Percentiles rank a stretch among this genome's conserved stretches.
Conservation (phyloP, 2,329 filamentous ascomycete species). For the Onygenales sp. region DNA sequence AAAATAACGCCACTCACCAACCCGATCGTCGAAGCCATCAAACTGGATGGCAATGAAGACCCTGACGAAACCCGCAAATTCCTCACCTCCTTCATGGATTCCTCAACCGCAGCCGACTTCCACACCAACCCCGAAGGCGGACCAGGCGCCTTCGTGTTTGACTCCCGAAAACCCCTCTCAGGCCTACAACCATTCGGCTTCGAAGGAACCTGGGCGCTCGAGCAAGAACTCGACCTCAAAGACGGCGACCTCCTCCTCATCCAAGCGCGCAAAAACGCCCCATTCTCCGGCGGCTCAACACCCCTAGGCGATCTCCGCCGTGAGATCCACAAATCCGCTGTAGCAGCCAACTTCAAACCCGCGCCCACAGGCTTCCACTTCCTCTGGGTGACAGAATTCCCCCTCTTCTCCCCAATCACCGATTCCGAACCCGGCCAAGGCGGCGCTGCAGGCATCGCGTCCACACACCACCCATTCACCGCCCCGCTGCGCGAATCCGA, state of each 20-base stretch:
- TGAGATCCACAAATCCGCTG: conserved; percentile 58
- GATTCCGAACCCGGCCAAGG: conserved; percentile 68
- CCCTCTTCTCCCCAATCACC: conserved; percentile 70
- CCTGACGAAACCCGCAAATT: conserved; percentile 51
- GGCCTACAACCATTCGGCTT: conserved; percentile 73
- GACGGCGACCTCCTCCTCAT: conserved; percentile 73
- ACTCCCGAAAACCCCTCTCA: conserved; percentile 61
- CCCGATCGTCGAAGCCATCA: conserved; percentile 67
- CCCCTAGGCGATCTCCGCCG: conserved; percentile 62
- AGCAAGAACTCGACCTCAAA: conserved; percentile 44
- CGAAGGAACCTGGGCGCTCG: conserved; percentile 53
- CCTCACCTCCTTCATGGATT: conserved; percentile 61
- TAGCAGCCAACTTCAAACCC: conserved; percentile 50
- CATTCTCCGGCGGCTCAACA: conserved; percentile 64
- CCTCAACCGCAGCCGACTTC: conserved; percentile 48
- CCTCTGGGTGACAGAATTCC: conserved; percentile 83
- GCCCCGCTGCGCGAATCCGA: conserved; percentile 66
- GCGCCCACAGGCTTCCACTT: conserved; percentile 51
- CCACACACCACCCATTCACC: conserved; percentile 94
- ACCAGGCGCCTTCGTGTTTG: conserved; percentile 68
- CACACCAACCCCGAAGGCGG: conserved; percentile 63
- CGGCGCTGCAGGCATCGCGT: conserved; percentile 66
- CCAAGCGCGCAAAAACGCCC: conserved; percentile 61
- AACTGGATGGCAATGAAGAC: conserved; percentile 43
- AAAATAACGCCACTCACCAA: conserved; percentile 64